Base-by-base conservation (phyloP, 768 basidiomycete species). In the Auricularia cornea region DNA sequence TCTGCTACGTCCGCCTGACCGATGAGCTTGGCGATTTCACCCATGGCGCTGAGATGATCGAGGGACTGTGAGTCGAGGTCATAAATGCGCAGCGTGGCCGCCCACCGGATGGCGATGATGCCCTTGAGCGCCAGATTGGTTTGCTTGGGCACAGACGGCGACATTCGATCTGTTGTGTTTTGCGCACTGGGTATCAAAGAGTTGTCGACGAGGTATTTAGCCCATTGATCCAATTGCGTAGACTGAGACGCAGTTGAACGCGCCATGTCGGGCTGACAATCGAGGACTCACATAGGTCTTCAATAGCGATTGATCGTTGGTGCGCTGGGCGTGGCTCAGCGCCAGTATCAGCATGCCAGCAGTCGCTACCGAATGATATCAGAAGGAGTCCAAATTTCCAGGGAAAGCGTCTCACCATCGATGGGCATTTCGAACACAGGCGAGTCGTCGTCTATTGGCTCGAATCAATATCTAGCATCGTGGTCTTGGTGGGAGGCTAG, bases 121-220 rank as follows among this genome's bases (percentile, higher is more conserved):
- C 70, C 70, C 60, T 72, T 72, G 63, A 71, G 63, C 54, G 68
- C 70, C 60, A 68, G 62, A 59, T 65, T 67, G 29, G 67, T 68
- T 35, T 67, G 64, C 41, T 68, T 68, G 18, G 62, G 56, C 6
- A 2, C 66, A 30, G 54, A 66, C 68, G 3, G 67, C 67, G 48
- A 69, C 68, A 48, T 6, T 6, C 31, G n/a, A n/a, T 59, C 56
- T 12, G 4, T 3, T 66, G 65, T 38, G 66, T 54, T 52, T 60
- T 64, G 63, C 35, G 33, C 48, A 30, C 48, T 41, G 8, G 63
- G 60, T 3, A 32, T 61, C 38, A 61, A 31, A 16, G 60, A 26
- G n/a, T 61, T 64, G 31, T 66, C 60, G 48, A 67, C 52, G 2
- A 72, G 62, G 40, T 64, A 70, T 0, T 63, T 40, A 2, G 70